Percentiles rank a stretch among this genome's conserved stretches.
Conservation (phyloP, 257 asterid genomes). For the Scutellaria galericulata region DNA sequence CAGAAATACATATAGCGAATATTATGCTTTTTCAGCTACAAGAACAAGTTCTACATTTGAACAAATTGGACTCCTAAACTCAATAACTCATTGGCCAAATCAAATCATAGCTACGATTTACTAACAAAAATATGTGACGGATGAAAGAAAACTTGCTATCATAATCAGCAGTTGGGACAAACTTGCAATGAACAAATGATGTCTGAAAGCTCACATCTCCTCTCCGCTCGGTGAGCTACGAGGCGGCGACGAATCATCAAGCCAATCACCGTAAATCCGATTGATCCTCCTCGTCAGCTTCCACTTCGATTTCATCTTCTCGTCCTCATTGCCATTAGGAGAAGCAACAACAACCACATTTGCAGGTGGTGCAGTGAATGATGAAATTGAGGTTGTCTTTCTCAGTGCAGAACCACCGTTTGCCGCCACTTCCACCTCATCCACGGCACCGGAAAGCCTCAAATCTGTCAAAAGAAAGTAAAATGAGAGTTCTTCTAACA, state of each 20-base stretch:
- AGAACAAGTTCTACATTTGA: too few species aligned
- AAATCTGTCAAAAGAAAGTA: constrained; percentile 44
- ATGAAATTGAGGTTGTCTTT: constrained; percentile 39
- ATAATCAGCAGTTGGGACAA: not conserved
- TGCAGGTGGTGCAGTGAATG: constrained; percentile 22
- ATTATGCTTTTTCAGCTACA: too few species aligned
- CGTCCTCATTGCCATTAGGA: constrained; percentile 38
- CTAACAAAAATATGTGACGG: not conserved
- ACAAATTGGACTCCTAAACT: not conserved
- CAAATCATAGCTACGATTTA: not conserved
- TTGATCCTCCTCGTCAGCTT: constrained; percentile 59
- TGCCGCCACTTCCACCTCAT: constrained; percentile 43
- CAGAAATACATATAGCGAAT: too few species aligned
- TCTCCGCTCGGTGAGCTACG: constrained; percentile 41
- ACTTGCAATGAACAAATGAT: not conserved
- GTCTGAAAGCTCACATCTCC: constrained; percentile 21
- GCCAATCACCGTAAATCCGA: constrained; percentile 77
- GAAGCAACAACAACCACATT: constrained; percentile 39
- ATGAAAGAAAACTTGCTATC: not conserved
- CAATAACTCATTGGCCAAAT: constrained; percentile 19
- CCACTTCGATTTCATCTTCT: constrained; percentile 53
- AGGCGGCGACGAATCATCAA: constrained; percentile 61
- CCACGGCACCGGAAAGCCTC: constrained; percentile 36
- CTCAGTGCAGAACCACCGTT: constrained; percentile 36
- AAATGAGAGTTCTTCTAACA: too few species aligned